Percentiles rank a stretch among this genome's conserved stretches.
Evolutionary conservation across 306 rosid species (phyloP).

Genomic region (Gastrolobium bilobum): DNA sequence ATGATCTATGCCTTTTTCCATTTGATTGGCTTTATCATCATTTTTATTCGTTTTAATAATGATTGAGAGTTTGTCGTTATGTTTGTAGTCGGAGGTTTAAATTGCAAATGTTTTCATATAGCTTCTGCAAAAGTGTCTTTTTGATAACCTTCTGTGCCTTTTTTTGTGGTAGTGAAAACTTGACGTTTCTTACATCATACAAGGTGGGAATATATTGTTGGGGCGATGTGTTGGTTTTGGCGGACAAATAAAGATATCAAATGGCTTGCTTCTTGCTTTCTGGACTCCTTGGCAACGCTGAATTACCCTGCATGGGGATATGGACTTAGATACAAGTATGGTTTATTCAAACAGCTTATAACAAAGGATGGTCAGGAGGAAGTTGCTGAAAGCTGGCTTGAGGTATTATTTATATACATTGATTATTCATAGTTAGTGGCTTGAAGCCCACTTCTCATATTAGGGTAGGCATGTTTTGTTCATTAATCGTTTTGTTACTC

Average conservation of each 20-base stretch:
- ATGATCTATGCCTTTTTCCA: not conserved
- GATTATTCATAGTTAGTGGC: not conserved
- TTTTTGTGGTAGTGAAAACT: too few relatives aligned
- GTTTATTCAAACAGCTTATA: slow-evolving; percentile 84
- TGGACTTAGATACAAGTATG: slow-evolving; percentile 94
- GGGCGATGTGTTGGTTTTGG: too few relatives aligned
- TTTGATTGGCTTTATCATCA: too few relatives aligned
- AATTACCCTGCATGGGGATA: slow-evolving; percentile 99
- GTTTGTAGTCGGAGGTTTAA: too few relatives aligned
- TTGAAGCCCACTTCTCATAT: slow-evolving; percentile 28
- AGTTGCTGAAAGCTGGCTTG: slow-evolving; percentile 97
- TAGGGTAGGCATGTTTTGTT: slow-evolving; percentile 31
- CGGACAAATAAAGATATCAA: too few relatives aligned
- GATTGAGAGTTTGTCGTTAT: too few relatives aligned
- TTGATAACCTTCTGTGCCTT: too few relatives aligned
- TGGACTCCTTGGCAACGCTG: slow-evolving; percentile 95
- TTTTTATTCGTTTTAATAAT: too few relatives aligned
- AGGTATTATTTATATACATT: slow-evolving; percentile 60
- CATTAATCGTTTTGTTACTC: slow-evolving; percentile 16
- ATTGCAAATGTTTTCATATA: too few relatives aligned
- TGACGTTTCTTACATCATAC: too few relatives aligned
- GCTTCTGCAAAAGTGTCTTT: too few relatives aligned
- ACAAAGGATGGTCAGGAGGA: slow-evolving; percentile 94
- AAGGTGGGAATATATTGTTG: too few relatives aligned
- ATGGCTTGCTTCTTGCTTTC: slow-evolving; percentile 93